A percentile compares a stretch with the other conserved stretches of the same genome.
phyloP scores from a whole-genome alignment of 345 rosid genomes.

The Viola odorata region DNA sequence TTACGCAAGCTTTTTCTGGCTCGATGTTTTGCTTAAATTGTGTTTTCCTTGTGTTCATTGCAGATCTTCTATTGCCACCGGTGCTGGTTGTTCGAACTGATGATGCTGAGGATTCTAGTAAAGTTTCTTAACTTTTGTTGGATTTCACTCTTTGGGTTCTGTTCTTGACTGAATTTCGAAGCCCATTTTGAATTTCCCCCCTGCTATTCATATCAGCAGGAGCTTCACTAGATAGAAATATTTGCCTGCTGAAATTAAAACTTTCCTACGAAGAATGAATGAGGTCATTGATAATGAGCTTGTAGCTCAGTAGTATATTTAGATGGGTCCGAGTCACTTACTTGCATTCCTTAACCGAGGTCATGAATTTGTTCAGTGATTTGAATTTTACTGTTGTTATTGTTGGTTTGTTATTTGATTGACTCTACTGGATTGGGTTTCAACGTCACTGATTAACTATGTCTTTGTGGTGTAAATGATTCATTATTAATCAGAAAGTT shows the following conservation, averaged over 20 bases:
- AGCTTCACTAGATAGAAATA: background rate
- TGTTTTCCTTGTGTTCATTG: conserved; percentile 12
- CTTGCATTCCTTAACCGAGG: background rate
- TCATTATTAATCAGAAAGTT: too few species aligned
- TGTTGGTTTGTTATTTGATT: background rate
- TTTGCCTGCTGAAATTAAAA: background rate
- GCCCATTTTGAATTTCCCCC: background rate
- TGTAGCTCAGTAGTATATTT: too few species aligned
- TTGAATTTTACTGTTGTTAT: background rate
- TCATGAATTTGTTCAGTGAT: background rate
- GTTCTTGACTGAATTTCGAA: background rate
- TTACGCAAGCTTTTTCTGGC: background rate
- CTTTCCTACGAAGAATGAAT: background rate
- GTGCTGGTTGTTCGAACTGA: conserved; percentile 67
- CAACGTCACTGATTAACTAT: background rate
- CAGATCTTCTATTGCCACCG: conserved; percentile 83
- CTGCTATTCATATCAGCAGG: background rate
- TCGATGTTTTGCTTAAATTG: background rate
- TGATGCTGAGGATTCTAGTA: conserved; percentile 91
- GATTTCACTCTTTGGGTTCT: background rate
- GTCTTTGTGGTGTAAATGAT: background rate
- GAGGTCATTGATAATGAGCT: background rate
- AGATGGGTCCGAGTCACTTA: too few species aligned
- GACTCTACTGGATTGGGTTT: background rate
- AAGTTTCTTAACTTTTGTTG: conserved; percentile 7